phyloP scores from a whole-genome alignment of 768 basidiomycete genomes.

The Tephrocybe sp. region DNA sequence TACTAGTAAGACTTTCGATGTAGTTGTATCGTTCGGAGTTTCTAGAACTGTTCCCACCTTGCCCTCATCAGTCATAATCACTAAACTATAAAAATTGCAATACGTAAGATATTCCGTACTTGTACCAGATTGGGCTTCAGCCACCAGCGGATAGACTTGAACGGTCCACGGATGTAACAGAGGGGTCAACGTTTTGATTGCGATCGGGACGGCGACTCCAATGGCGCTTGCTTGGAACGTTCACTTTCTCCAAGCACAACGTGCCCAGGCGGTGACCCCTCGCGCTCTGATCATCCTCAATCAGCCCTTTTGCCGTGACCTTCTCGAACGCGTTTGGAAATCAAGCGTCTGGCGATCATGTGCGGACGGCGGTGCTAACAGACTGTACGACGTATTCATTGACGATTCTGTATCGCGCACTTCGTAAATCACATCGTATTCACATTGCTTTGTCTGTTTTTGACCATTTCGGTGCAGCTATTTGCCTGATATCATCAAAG shows the following conservation, averaged over 20 bases:
- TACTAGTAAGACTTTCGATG: background rate
- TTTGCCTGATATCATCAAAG: conserved; percentile 86
- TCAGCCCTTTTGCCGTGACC: conserved; percentile 70
- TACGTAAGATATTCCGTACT: no score
- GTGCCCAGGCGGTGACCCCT: conserved; percentile 1
- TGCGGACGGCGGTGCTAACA: conserved; percentile 89
- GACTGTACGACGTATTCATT: conserved; percentile 60
- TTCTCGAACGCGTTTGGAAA: conserved; percentile 65
- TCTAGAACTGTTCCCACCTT: no score
- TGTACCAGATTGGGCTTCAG: no score
- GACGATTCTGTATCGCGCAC: conserved; percentile 14
- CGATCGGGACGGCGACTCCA: background rate
- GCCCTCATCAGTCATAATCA: no score
- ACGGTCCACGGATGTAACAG: no score
- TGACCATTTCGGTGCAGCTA: conserved; percentile 44
- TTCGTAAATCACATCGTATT: conserved; percentile 7
- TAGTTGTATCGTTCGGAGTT: no score
- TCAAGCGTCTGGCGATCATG: conserved; percentile 58
- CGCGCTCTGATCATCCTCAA: conserved; percentile 86
- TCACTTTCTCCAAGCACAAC: conserved; percentile 34
- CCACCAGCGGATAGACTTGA: no score
- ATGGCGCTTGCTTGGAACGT: conserved; percentile 35
- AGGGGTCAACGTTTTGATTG: background rate
- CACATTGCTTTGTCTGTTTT: background rate
- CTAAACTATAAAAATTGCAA: no score